phyloP scores from a whole-genome alignment of 2,329 filamentous ascomycete species.

The Pseudogymnoascus sp. region DNA sequence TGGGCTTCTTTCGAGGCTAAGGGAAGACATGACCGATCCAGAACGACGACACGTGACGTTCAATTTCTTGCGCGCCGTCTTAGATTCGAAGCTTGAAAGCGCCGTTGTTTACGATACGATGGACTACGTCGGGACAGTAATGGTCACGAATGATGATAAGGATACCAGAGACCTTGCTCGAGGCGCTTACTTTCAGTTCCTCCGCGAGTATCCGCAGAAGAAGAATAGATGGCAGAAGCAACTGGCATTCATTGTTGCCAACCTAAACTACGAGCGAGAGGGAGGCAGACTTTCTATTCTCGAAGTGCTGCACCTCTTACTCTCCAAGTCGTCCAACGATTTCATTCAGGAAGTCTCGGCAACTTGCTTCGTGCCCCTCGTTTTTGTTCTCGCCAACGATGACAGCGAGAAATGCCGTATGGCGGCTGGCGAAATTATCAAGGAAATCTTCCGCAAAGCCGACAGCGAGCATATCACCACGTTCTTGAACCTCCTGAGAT shows the following conservation, averaged over 20 bases:
- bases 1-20: conserved; percentile 70
- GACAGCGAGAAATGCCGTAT: conserved; percentile 78
- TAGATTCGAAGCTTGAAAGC: conserved; percentile 78
- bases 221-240: conserved; percentile 85
- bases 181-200: conserved; percentile 86
- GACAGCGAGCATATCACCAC: conserved; percentile 63
- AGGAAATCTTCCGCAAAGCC: conserved; percentile 70
- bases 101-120: conserved; percentile 84
- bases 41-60: conserved; percentile 89
- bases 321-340: conserved; percentile 75
- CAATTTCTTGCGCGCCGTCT: conserved; percentile 81
- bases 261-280: conserved; percentile 81
- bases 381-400: conserved; percentile 82
- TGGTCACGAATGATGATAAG: conserved; percentile 92
- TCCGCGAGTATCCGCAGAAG: conserved; percentile 89
- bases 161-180: conserved; percentile 80
- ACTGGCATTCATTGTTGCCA: conserved; percentile 78
- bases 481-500: conserved; percentile 62
- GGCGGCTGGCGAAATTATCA: conserved; percentile 71
- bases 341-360: conserved; percentile 74
- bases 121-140: conserved; percentile 80
- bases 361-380: conserved; percentile 76
- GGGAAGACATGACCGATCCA: conserved; percentile 85
- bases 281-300: conserved; percentile 87
- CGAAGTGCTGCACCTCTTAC: conserved; percentile 79